phyloP scores from a whole-genome alignment of 148 eudicot genomes.

The Mesembryanthemum crystallinum region DNA sequence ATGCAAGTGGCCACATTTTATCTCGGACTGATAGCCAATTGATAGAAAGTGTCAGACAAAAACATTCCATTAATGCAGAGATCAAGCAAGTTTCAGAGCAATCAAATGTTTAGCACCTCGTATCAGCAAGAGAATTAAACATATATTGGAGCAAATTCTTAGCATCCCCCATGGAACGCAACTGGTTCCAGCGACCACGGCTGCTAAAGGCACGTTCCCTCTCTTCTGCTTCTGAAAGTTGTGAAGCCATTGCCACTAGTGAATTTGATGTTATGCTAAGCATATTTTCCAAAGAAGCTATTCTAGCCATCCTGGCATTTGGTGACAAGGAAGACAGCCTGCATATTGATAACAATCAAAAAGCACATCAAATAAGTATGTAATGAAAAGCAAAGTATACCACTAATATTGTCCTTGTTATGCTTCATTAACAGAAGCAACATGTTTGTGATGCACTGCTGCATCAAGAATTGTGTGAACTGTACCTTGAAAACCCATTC shows the following conservation, averaged over 20 bases:
- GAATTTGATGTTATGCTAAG: constrained; percentile 90
- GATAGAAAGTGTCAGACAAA: neutral
- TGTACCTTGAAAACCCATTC: constrained; percentile 81
- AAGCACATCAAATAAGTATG: constrained; percentile 12
- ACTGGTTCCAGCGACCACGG: constrained; percentile 93
- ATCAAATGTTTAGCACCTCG: constrained; percentile 47
- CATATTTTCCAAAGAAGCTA: constrained; percentile 92
- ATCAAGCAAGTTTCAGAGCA: neutral
- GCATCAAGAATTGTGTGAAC: neutral
- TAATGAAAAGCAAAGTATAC: constrained; percentile 3
- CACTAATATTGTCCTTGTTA: neutral
- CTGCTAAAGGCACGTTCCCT: constrained; percentile 73
- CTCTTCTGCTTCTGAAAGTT: constrained; percentile 99
- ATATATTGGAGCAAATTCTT: constrained; percentile 82
- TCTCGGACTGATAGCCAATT: neutral
- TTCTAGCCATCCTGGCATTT: constrained; percentile 89
- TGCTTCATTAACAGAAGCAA: constrained; percentile 1
- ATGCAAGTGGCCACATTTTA: neutral
- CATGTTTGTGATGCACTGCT: neutral
- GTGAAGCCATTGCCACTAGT: constrained; percentile 97
- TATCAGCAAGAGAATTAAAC: constrained; percentile 80
- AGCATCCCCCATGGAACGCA: constrained; percentile 97
- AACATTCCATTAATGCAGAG: neutral
- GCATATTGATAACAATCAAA: constrained; percentile 21
- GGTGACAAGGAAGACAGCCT: constrained; percentile 90